These are phyloP conservation scores for Sphenostylis stenocarpa DNA, from an alignment of 306 rosid genomes.

Conservation along the genomic window DNA sequence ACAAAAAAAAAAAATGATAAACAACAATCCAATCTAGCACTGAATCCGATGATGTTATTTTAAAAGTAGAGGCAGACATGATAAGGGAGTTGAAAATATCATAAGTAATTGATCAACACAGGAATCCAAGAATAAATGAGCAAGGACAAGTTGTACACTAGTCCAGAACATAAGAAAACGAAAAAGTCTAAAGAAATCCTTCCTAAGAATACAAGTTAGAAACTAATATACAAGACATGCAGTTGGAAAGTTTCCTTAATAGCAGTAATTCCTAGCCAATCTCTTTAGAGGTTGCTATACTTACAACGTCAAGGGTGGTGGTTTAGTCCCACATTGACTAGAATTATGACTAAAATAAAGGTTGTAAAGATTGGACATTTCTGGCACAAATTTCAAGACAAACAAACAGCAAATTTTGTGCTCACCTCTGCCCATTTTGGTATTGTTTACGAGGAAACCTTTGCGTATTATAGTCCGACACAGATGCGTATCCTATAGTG, in stretches of 20 bases:
- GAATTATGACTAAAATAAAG: no score
- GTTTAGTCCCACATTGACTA: neutral
- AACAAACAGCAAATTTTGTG: neutral
- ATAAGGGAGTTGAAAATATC: neutral
- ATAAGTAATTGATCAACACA: neutral
- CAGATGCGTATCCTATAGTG: constrained; percentile 72
- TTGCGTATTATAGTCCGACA: constrained; percentile 82
- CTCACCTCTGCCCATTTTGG: constrained; percentile 80
- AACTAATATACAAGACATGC: neutral
- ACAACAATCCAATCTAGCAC: constrained; percentile 3
- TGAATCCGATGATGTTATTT: neutral
- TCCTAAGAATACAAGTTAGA: neutral
- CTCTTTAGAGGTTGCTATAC: no score
- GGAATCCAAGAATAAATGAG: neutral
- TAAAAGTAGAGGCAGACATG: constrained; percentile 1
- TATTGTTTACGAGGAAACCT: constrained; percentile 55
- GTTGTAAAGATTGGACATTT: no score
- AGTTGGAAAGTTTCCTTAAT: neutral
- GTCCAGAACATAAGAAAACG: neutral
- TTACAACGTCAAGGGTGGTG: no score
- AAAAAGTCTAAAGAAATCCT: neutral
- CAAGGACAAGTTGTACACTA: neutral
- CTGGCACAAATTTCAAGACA: neutral
- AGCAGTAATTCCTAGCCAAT: neutral
- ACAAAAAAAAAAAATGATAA: neutral